Conservation (phyloP, 768 basidiomycete genomes). For the Punctularia strigosozonata region DNA sequence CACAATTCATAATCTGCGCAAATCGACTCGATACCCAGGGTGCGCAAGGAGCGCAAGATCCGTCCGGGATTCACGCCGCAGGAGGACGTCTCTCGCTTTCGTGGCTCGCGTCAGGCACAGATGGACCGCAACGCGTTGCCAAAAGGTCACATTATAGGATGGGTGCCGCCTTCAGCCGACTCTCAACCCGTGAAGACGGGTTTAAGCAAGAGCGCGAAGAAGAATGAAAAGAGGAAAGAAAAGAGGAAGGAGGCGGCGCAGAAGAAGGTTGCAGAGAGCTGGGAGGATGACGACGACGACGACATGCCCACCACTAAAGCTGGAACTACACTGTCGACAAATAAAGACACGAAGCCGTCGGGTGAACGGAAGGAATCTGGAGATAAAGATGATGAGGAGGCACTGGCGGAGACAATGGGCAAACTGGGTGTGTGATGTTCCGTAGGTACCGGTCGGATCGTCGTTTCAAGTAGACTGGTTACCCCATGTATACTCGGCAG, state of each 20-base stretch:
- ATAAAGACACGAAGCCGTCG: conserved; percentile 12
- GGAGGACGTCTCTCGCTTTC: conserved; percentile 84
- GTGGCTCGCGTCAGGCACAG: conserved; percentile 63
- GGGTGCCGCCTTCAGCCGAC: conserved; percentile 53
- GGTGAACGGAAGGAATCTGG: conserved; percentile 10
- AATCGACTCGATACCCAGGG: conserved; percentile 26
- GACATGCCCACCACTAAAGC: conserved; percentile 7
- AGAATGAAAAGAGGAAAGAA: conserved; percentile 74
- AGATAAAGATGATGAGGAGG: conserved; percentile 9
- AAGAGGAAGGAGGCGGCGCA: conserved; percentile 65
- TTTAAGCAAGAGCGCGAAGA: conserved; percentile 42
- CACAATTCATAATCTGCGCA: not conserved
- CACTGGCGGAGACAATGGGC: too few species aligned
- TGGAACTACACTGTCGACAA: too few species aligned
- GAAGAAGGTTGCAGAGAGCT: conserved; percentile 53
- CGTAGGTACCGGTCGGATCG: too few species aligned
- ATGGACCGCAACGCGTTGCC: conserved; percentile 53
- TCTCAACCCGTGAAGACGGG: conserved; percentile 17
- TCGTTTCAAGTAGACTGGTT: too few species aligned
- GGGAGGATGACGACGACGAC: conserved; percentile 65
- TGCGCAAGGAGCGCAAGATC: conserved; percentile 82
- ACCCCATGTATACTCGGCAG: too few species aligned
- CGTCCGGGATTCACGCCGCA: conserved; percentile 91
- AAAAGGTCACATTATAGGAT: conserved; percentile 77
- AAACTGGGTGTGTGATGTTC: too few species aligned